phyloP scores from a whole-genome alignment of 2,329 filamentous ascomycete species.

The Pezicula carpinea region DNA sequence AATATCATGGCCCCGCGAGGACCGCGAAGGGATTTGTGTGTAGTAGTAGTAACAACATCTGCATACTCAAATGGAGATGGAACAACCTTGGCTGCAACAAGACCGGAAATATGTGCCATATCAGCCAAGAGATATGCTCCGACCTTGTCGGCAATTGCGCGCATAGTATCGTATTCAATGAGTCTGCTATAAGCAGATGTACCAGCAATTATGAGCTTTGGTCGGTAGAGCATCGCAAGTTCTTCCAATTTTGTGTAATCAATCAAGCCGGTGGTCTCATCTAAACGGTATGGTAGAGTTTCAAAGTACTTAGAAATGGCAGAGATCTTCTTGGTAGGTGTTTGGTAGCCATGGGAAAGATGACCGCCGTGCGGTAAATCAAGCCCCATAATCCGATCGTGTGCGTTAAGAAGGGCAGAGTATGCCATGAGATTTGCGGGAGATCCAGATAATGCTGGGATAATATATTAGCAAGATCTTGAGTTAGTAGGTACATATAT shows the following conservation, averaged over 20 bases:
- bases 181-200: conserved; percentile 94
- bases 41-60: conserved; percentile 96
- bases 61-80: conserved; percentile 84
- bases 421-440: conserved; percentile 80
- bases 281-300: conserved; percentile 88
- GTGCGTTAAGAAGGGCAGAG: conserved; percentile 84
- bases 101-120: conserved; percentile 95
- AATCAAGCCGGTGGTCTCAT: conserved; percentile 87
- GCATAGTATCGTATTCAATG: conserved; percentile 92
- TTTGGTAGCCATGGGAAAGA: conserved; percentile 95
- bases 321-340: conserved; percentile 91
- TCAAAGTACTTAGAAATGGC: conserved; percentile 99
- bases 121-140: conserved; percentile 92
- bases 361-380: conserved; percentile 96
- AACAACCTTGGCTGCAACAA: conserved; percentile 87
- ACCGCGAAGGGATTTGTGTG: conserved; percentile 93
- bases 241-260: conserved; percentile 92
- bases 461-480: conserved; percentile 12
- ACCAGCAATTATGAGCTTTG: conserved; percentile 92
- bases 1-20: conserved; percentile 98
- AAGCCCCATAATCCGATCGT: conserved; percentile 94
- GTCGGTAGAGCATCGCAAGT: conserved; percentile 81
- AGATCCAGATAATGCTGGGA: conserved; percentile 40
- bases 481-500: not conserved
- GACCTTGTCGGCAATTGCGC: conserved; percentile 83